Evolutionary conservation across 2,329 filamentous ascomycete genomes (phyloP).

Genomic region (Hypoxylon sp.): DNA sequence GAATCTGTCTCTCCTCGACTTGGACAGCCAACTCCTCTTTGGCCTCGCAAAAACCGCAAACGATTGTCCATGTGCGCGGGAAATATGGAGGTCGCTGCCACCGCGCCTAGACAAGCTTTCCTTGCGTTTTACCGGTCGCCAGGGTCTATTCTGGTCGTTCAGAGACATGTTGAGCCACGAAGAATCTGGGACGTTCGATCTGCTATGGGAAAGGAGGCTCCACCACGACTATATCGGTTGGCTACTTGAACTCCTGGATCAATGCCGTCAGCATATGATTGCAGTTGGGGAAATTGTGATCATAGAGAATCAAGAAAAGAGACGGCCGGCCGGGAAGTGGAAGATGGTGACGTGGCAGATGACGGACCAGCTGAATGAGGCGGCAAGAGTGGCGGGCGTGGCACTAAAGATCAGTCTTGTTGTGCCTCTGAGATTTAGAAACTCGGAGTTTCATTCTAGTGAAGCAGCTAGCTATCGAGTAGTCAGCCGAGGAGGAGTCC

Average conservation of each 20-base stretch:
- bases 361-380: slow-evolving; percentile 11
- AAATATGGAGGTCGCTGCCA: slow-evolving; percentile 20
- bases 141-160: slow-evolving; percentile 25
- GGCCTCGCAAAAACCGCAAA: neutral
- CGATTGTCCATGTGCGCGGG: neutral
- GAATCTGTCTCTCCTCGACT: neutral
- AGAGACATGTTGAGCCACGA: slow-evolving; percentile 7
- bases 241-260: slow-evolving; percentile 14
- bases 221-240: slow-evolving; percentile 10
- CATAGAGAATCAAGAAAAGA: neutral
- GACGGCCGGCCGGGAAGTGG: neutral
- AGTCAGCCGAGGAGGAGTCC: neutral
- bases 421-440: slow-evolving; percentile 18
- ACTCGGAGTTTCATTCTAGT: neutral
- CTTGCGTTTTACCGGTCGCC: slow-evolving; percentile 8
- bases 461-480: too few species aligned
- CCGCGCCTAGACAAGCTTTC: slow-evolving; percentile 6
- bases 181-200: neutral
- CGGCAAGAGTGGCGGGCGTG: slow-evolving; percentile 14
- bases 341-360: slow-evolving; percentile 23
- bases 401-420: slow-evolving; percentile 14
- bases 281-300: slow-evolving; percentile 6
- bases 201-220: neutral
- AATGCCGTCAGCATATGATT: neutral
- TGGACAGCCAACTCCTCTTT: slow-evolving; percentile 24